phyloP scores from a whole-genome alignment of 352 stramenopile species.

The Globisporangium polare region DNA sequence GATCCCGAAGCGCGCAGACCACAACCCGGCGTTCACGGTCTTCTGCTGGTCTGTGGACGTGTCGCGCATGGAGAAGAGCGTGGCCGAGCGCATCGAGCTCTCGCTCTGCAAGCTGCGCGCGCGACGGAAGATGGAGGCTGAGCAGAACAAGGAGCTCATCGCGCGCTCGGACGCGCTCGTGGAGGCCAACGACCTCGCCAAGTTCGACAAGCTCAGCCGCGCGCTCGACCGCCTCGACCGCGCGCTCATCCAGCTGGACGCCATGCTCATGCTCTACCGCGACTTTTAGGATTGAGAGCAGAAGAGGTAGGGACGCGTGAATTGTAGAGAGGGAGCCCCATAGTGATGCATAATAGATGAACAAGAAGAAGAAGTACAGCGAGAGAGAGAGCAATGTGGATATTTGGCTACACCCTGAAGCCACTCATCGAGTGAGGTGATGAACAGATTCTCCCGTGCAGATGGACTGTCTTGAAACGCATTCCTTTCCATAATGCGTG shows the following conservation, averaged over 20 bases:
- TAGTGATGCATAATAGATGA: conserved; percentile 1
- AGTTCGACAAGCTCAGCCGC: conserved; percentile 85
- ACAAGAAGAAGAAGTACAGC: background rate
- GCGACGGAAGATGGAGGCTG: conserved; percentile 68
- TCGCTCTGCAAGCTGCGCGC: conserved; percentile 68
- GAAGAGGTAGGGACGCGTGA: background rate
- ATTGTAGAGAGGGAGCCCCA: background rate
- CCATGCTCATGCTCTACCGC: conserved; percentile 87
- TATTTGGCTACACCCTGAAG: background rate
- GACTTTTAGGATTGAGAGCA: conserved; percentile 57
- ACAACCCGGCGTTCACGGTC: conserved; percentile 87
- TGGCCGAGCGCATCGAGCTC: conserved; percentile 65
- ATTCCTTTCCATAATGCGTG: background rate
- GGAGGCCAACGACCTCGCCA: conserved; percentile 79
- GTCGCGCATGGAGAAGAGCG: conserved; percentile 49
- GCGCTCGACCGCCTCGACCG: conserved; percentile 82
- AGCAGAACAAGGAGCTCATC: conserved; percentile 88
- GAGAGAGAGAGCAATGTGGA: no score
- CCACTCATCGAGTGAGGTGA: background rate
- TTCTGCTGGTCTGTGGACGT: conserved; percentile 86
- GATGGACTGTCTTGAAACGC: conserved; percentile 1
- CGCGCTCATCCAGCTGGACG: conserved; percentile 76
- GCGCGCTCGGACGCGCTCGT: conserved; percentile 84
- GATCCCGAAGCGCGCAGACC: conserved; percentile 83
- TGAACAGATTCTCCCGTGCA: background rate